Percentiles rank a stretch among this genome's conserved stretches.
phyloP scores from a whole-genome alignment of 192 early-diverging fungal genomes.

The Rhizophagus sp. region DNA sequence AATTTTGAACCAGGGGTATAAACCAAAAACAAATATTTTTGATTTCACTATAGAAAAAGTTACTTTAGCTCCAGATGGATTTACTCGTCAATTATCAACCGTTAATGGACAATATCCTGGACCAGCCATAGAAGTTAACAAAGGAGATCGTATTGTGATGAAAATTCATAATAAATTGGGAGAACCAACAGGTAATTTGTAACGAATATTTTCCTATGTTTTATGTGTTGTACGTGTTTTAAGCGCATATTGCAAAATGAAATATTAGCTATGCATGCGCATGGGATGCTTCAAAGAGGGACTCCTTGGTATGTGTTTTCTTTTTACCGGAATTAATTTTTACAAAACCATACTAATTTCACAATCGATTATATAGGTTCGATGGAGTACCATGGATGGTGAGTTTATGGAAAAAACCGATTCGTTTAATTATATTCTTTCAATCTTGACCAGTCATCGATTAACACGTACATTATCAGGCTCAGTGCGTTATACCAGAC shows the following conservation, averaged over 20 bases:
- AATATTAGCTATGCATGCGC: conserved; percentile 33
- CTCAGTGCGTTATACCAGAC: conserved; percentile 43
- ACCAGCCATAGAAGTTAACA: conserved; percentile 50
- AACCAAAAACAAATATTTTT: conserved; percentile 30
- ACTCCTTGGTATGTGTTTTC: conserved; percentile 21
- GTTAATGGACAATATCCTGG: conserved; percentile 61
- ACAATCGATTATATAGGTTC: conserved; percentile 31
- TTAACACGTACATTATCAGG: conserved; percentile 30
- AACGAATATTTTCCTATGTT: conserved; percentile 32
- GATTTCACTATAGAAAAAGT: conserved; percentile 32
- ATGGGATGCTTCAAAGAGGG: conserved; percentile 33
- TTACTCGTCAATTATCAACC: conserved; percentile 42
- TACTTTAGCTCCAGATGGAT: conserved; percentile 45
- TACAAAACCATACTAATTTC: conserved; percentile 33
- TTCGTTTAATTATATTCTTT: conserved; percentile 33
- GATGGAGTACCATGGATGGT: conserved; percentile 33
- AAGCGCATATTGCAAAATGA: conserved; percentile 28
- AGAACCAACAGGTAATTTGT: conserved; percentile 33
- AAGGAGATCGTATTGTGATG: conserved; percentile 50
- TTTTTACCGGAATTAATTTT: conserved; percentile 31
- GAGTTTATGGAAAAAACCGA: conserved; percentile 29
- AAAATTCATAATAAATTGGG: conserved; percentile 40
- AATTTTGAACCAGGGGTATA: conserved; percentile 30
- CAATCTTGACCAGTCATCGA: conserved; percentile 30
- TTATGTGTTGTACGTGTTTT: conserved; percentile 31